A percentile compares a stretch with the other conserved stretches of the same genome.
Evolutionary conservation across 345 rosid genomes (phyloP).

Genomic region (Odontarrhena argentea): DNA sequence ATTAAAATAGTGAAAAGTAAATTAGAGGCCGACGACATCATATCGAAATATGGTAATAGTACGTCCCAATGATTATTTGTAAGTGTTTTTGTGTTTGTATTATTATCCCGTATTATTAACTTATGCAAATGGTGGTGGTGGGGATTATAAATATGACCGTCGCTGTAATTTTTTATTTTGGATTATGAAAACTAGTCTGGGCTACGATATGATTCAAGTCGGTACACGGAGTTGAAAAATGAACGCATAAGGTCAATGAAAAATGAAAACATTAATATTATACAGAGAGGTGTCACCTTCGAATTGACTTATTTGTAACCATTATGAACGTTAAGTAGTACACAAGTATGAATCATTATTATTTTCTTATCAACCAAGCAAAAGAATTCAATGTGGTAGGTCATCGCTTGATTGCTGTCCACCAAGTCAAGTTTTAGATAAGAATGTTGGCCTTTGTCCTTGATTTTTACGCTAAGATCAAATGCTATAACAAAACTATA

Average conservation of each 20-base stretch:
- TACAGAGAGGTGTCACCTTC: constrained; percentile 30
- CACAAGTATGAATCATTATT: neutral
- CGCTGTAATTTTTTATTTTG: neutral
- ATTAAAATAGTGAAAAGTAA: neutral
- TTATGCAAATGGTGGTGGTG: neutral
- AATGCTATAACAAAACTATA: neutral
- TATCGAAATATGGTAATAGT: neutral
- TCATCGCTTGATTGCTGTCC: constrained; percentile 19
- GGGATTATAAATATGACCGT: neutral
- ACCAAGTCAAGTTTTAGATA: constrained; percentile 35
- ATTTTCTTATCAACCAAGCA: constrained; percentile 41
- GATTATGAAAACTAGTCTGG: constrained; percentile 17
- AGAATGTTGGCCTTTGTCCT: constrained; percentile 32
- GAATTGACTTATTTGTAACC: constrained; percentile 18
- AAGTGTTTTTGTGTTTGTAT: neutral
- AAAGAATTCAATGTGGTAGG: constrained; percentile 38
- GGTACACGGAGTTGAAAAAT: constrained; percentile 8
- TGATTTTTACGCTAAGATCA: constrained; percentile 23
- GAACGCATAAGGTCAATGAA: constrained; percentile 4
- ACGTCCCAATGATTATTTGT: neutral
- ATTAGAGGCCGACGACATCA: neutral
- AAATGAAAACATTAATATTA: constrained; percentile 8
- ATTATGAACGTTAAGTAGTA: constrained; percentile 20
- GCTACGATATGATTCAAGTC: constrained; percentile 13
- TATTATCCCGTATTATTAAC: neutral